phyloP scores from a whole-genome alignment of 352 stramenopile genomes.

The Pythium plurisporium region DNA sequence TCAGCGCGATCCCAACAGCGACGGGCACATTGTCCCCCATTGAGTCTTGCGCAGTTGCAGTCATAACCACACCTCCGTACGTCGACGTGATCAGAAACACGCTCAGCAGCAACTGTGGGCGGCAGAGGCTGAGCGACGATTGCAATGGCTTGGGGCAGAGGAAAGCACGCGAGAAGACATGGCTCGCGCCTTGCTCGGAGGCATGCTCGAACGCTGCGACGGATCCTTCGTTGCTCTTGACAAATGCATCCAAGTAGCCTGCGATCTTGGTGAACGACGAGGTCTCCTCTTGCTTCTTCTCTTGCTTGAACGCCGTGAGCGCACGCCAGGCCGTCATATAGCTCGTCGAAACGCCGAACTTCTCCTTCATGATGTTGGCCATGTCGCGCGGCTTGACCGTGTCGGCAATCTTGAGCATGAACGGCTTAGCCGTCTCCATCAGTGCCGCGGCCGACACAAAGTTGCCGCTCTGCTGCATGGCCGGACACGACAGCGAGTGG shows the following conservation, averaged over 20 bases:
- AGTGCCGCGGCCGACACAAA: slow-evolving; percentile 57
- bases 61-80: slow-evolving; percentile 66
- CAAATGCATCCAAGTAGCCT: slow-evolving; percentile 62
- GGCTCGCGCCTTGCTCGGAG: slow-evolving; percentile 20
- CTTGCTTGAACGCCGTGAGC: slow-evolving; percentile 61
- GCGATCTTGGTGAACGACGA: slow-evolving; percentile 64
- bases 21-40: slow-evolving; percentile 76
- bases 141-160: slow-evolving; percentile 63
- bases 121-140: slow-evolving; percentile 46
- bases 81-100: slow-evolving; percentile 65
- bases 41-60: slow-evolving; percentile 61
- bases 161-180: slow-evolving; percentile 57
- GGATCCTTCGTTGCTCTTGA: slow-evolving; percentile 47
- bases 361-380: slow-evolving; percentile 78
- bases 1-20: slow-evolving; percentile 47
- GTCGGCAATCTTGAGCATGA: slow-evolving; percentile 52
- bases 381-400: slow-evolving; percentile 71
- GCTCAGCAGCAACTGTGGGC: slow-evolving; percentile 56
- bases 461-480: slow-evolving; percentile 43
- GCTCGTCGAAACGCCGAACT: slow-evolving; percentile 68
- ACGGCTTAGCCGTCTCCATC: slow-evolving; percentile 70
- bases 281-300: slow-evolving; percentile 61
- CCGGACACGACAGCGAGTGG: slow-evolving; percentile 42
- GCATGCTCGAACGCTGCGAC: slow-evolving; percentile 63
- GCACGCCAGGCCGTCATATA: slow-evolving; percentile 82